Evolutionary conservation across 2,329 filamentous ascomycete species (phyloP).

Genomic region (Fusarium sulawesiense): DNA sequence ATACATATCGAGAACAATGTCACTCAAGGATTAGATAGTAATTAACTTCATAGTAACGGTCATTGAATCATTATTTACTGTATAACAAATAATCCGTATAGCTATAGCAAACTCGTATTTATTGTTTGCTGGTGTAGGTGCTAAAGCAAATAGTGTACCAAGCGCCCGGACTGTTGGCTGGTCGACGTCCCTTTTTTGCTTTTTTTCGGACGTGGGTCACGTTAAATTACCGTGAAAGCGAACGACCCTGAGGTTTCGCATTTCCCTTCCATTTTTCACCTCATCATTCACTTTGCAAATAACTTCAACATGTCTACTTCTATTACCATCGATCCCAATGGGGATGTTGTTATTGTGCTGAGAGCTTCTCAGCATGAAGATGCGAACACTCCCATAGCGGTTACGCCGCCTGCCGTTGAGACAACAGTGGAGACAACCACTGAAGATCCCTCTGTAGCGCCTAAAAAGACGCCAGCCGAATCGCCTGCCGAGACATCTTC

Average conservation of each 20-base stretch:
- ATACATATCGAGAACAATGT: constrained; percentile 9
- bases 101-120: neutral
- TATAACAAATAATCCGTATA: fast-evolving
- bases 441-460: neutral
- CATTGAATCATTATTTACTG: no score
- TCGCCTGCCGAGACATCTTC: no score
- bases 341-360: neutral
- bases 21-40: neutral
- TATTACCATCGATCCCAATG: neutral
- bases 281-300: no score
- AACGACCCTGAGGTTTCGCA: no score
- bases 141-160: neutral
- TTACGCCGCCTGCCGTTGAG: neutral
- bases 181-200: neutral
- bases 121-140: neutral
- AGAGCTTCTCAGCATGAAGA: neutral
- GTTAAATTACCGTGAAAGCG: neutral
- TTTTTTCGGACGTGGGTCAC: neutral
- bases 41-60: no score
- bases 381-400: neutral
- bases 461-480: neutral
- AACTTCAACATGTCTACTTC: no score
- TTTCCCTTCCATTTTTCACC: no score
- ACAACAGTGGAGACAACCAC: neutral
- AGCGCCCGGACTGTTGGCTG: neutral